Evolutionary conservation across 495 filamentous ascomycete species (phyloP).

Genomic region (Penicillium cataractarum): DNA sequence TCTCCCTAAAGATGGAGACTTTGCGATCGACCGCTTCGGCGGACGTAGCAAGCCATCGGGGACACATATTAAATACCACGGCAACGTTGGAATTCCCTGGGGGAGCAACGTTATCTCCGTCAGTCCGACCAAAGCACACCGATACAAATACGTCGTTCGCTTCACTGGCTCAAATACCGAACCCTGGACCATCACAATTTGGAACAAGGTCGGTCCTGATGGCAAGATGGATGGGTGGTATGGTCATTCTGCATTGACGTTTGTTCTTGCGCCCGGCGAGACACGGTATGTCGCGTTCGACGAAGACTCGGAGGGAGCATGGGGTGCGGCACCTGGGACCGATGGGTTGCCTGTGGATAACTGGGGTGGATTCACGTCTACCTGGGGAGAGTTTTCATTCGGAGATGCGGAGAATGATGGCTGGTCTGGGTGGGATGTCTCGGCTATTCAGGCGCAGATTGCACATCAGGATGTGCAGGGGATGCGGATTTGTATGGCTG

Average conservation of each 20-base stretch:
- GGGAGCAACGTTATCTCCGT: constrained; percentile 58
- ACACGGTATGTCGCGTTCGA: constrained; percentile 53
- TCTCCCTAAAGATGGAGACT: constrained; percentile 25
- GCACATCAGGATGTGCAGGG: constrained; percentile 38
- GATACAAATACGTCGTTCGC: constrained; percentile 52
- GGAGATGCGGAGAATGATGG: constrained; percentile 38
- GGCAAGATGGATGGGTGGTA: constrained; percentile 50
- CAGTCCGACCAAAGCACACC: constrained; percentile 31
- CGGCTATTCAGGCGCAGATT: constrained; percentile 48
- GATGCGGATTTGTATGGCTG: constrained; percentile 41
- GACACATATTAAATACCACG: constrained; percentile 39
- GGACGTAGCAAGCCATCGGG: constrained; percentile 30
- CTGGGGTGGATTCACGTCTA: constrained; percentile 44
- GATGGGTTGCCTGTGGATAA: constrained; percentile 35
- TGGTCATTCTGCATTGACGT: constrained; percentile 44
- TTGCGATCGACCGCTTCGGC: constrained; percentile 35
- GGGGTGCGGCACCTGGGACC: constrained; percentile 42
- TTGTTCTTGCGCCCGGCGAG: constrained; percentile 47
- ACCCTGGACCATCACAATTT: constrained; percentile 50
- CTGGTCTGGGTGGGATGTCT: constrained; percentile 51
- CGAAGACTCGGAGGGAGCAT: constrained; percentile 48
- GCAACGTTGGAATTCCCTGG: constrained; percentile 56
- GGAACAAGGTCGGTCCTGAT: constrained; percentile 57
- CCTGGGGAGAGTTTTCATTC: constrained; percentile 52
- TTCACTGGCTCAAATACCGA: constrained; percentile 42